Evolutionary conservation across 495 filamentous ascomycete species (phyloP), one percentile per base, ranked within the genome.

Genomic region (Aeminium ludgeri): DNA sequence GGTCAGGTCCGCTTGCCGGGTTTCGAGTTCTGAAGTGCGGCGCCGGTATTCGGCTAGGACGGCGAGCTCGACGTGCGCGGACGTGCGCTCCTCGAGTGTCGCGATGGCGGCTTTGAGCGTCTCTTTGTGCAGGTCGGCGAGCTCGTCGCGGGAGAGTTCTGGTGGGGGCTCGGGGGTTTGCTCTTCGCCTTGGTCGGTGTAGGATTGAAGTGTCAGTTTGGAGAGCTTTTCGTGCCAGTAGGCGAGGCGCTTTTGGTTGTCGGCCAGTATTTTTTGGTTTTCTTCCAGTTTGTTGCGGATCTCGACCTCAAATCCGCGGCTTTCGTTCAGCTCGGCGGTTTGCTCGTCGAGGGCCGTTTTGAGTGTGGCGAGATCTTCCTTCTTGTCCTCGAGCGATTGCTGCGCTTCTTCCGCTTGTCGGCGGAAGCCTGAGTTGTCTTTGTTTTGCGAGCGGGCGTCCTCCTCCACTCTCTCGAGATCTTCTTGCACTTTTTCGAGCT

Each of bases 261-360:
- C 89, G 6, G 61, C 55, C 17, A 94, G 70, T 10, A 77, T 72
- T 59, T 95, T 97, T 48, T 93, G 83, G 61, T 85, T 86, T 56
- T 96, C 86, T 53, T 96, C 84, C 13, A 96, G 74, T 59, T 92
- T 89, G 59, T 95, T 95, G 38, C 85, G 82, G 85, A 95, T 95
- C 58, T 96, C 89, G 45, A 97, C 93, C 60, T 96, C 91, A 12
- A 78, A 68, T 2, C 82, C 86, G 0, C 89, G 75, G 2, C 77
- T 92, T 55, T 82, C 82, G 55, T 96, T 96, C 30, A 96, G 65
- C 47, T 91, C 85, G 2, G 78, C 70, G 12, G 76, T 78, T 66
- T 83, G 87, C 47, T 80, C 76, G 46, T 96, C 87, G 10, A 96
- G 65, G 51, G 95, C 82, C 2, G 69, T 59, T 61, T 96, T 97